Conservation (phyloP, 2,329 filamentous ascomycete genomes). For the Mollisiaceae sp. region DNA sequence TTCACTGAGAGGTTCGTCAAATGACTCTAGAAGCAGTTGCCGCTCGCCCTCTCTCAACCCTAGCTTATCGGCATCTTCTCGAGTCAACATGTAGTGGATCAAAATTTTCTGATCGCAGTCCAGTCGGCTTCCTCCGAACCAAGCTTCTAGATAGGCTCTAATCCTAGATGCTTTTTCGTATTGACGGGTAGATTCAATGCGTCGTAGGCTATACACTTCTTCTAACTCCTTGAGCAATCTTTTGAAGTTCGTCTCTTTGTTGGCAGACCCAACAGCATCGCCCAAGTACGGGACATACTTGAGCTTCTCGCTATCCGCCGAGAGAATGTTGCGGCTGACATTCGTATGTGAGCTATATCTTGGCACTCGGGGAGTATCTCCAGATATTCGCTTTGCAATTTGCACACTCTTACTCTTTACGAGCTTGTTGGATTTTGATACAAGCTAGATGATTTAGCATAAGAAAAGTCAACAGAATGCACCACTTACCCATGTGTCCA, state of each 20-base stretch:
- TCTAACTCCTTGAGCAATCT: conserved; percentile 32
- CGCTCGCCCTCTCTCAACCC: conserved; percentile 20
- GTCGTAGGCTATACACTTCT: conserved; percentile 25
- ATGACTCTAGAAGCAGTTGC: conserved; percentile 23
- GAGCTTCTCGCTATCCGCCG: conserved; percentile 37
- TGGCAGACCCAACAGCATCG: conserved; percentile 16
- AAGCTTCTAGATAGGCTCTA: conserved; percentile 27
- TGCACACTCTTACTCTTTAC: conserved; percentile 23
- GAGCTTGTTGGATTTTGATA: conserved; percentile 23
- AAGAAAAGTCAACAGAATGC: neutral
- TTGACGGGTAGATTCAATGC: conserved; percentile 25
- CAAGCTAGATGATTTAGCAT: conserved; percentile 24
- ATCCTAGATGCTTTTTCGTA: conserved; percentile 28
- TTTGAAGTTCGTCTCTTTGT: conserved; percentile 14
- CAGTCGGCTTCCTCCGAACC: conserved; percentile 30
- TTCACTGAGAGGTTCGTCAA: conserved; percentile 18
- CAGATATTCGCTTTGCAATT: conserved; percentile 19
- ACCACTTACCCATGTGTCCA: conserved; percentile 26
- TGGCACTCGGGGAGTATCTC: conserved; percentile 32
- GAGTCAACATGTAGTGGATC: conserved; percentile 29
- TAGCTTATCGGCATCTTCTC: conserved; percentile 14
- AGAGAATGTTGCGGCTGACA: conserved; percentile 36
- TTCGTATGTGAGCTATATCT: conserved; percentile 34
- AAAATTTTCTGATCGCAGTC: conserved; percentile 25
- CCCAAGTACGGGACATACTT: conserved; percentile 37